These are phyloP conservation scores for Chondrostereum purpureum DNA, from an alignment of 1,284 basidiomycete genomes.

Conservation along the genomic window DNA sequence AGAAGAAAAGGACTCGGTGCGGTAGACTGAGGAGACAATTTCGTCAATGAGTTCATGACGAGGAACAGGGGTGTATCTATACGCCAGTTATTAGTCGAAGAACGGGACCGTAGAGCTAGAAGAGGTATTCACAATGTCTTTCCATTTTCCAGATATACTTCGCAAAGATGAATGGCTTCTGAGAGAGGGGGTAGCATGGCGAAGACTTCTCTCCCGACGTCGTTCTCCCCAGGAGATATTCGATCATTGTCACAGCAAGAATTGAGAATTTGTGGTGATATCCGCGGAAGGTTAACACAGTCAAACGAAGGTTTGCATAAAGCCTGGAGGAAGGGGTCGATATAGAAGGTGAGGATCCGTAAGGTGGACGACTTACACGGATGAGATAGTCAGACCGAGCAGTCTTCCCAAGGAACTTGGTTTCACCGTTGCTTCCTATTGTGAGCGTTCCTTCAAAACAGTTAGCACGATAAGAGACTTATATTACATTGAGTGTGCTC, in stretches of 20 bases:
- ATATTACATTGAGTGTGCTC: no score
- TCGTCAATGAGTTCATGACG: conserved; percentile 14
- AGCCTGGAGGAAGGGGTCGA: conserved; percentile 9
- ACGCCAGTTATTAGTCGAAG: not conserved
- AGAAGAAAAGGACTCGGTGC: conserved; percentile 20
- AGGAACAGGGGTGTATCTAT: conserved; percentile 9
- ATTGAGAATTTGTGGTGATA: conserved; percentile 26
- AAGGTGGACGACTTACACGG: conserved; percentile 28
- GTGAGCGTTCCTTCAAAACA: conserved; percentile 47
- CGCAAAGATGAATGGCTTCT: conserved; percentile 47
- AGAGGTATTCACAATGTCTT: conserved; percentile 41
- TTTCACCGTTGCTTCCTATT: conserved; percentile 46
- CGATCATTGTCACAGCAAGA: conserved; percentile 26
- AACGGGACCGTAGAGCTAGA: conserved; percentile 3
- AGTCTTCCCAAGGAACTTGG: conserved; percentile 54
- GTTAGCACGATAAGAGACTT: not conserved
- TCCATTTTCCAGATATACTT: conserved; percentile 49
- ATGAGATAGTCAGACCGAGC: conserved; percentile 60
- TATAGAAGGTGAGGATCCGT: not conserved
- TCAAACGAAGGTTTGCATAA: conserved; percentile 17
- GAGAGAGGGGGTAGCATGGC: conserved; percentile 40
- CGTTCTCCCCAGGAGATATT: conserved; percentile 21
- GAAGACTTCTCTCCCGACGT: conserved; percentile 33
- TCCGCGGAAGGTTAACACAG: conserved; percentile 20
- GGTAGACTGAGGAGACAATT: conserved; percentile 10